Base-by-base conservation (phyloP, 768 basidiomycete genomes). In the Hygrocybe punicea region DNA sequence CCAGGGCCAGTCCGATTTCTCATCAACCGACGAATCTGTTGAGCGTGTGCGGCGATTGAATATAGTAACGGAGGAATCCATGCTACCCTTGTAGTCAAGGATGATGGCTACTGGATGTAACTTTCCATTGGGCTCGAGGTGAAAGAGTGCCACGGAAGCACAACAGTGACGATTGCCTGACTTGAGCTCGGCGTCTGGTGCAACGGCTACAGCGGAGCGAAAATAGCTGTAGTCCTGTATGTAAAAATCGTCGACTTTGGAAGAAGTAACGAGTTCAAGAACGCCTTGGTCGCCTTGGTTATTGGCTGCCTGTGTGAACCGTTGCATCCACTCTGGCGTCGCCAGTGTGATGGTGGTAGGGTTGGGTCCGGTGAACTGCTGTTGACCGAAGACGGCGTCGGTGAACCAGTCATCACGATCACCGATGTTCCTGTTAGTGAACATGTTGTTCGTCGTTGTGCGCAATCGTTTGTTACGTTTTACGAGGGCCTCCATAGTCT, bases 101-200 rank as follows among this genome's bases (percentile, higher is more conserved):
- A 59, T 59, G 55, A 71, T 70, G 42, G 67, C 68, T n/a, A 71
- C 35, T 10, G 70, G 70, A 50, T 71, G 70, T 4, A 71, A 46
- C 37, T 64, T 58, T 2, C 70, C 70, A 13, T 58, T 23, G 8
- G 68, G 42, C 11, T 62, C 58, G 33, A 71, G 68, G 36, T 60
- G 61, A 56, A 70, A 71, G 35, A 71, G 65, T 2, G 55, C 62
- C 17, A 71, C 69, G n/a, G 70, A 60, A 2, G 69, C 58, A 51
- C 68, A 67, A 2, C 67, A 67, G 51, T 63, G 66, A 35, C 66
- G 66, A 9, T 47, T 59, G 25, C 37, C 51, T 17, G 53, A 51
- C 8, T 29, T 48, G 14, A 61, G 46, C 23, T 57, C 51, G 16
- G 56, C 59, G 35, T 59, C 55, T 9, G 64, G 53, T 11, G 48